These are phyloP conservation scores for Boletales sp. DNA, from an alignment of 768 basidiomycete species.

Conservation along the genomic window DNA sequence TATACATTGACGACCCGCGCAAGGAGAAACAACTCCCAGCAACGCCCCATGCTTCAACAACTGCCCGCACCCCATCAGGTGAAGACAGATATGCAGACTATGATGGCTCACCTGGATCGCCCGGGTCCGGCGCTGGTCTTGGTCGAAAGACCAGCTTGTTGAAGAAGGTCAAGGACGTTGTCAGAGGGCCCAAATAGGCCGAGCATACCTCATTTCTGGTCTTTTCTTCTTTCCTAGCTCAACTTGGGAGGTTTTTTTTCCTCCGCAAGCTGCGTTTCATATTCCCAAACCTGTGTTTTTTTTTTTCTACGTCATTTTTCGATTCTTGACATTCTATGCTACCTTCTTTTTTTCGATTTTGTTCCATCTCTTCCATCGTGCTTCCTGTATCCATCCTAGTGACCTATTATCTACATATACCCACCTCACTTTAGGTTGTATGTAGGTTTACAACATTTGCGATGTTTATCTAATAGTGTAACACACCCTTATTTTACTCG, in stretches of 20 bases:
- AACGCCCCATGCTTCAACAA: conserved; percentile 33
- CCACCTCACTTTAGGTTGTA: conserved; percentile 27
- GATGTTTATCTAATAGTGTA: conserved; percentile 32
- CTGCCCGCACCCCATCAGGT: conserved; percentile 22
- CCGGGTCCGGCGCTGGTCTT: conserved; percentile 42
- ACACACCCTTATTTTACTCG: conserved; percentile 14
- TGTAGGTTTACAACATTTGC: conserved; percentile 29
- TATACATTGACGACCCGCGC: conserved; percentile 54
- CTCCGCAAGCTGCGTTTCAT: not conserved
- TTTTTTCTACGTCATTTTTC: not conserved
- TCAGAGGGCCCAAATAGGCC: conserved; percentile 50
- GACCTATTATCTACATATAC: conserved; percentile 33
- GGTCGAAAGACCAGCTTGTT: conserved; percentile 75
- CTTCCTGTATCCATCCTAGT: conserved; percentile 31
- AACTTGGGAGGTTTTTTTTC: conserved; percentile 6
- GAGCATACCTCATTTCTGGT: not conserved
- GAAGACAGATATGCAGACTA: conserved; percentile 46
- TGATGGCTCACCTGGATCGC: conserved; percentile 37
- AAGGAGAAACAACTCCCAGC: conserved; percentile 54
- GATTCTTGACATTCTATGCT: not conserved
- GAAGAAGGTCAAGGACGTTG: conserved; percentile 74
- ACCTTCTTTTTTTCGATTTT: conserved; percentile 7
- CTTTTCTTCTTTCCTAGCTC: conserved; percentile 1
- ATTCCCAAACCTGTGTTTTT: not conserved
- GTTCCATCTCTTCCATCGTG: conserved; percentile 13